Evolutionary conservation across 1,284 basidiomycete species (phyloP), one percentile per base, ranked within the genome.

Genomic region (Heterobasidion irregulare): DNA sequence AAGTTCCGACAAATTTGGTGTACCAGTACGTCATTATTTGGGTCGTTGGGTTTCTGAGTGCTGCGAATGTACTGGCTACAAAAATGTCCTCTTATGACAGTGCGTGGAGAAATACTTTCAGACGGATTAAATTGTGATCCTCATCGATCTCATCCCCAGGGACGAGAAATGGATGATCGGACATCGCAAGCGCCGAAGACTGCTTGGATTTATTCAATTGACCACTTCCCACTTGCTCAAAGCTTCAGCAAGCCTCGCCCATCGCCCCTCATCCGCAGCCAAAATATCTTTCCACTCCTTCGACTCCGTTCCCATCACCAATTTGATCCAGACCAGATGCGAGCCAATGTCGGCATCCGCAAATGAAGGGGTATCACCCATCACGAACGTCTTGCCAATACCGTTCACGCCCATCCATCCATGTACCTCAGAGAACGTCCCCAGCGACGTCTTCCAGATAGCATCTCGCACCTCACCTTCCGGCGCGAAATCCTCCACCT

Each of bases 231-330:
- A 53, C 18, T 53, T 36, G 6, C 8, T 65, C 51, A 75, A 67
- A 32, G 61, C 61, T 16, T 66, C 66, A 43, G 70, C 47, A 5
- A 72, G 63, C 48, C 55, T 62, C 9, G 47, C 67, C 74, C 75
- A 77, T 15, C 70, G 61, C 0, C 74, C 76, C 13, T 63, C 67
- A 59, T 73, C 61, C 69, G 69, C 72, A 2, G 45, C 57, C 35
- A 50, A 38, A 2, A 77, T 52, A n/a, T 66, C 65, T 57, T 63
- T 63, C 75, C 76, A 77, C 56, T 73, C 67, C 52, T 64, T 52
- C 43, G 67, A 70, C 2, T 72, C 70, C 51, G 69, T 66, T 0
- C 70, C 72, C 41, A 66, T 59, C 6, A 68, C 50, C 15, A 59
- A 56, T 56, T 62, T 68, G 13, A 68, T 36, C 68, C 67, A 72